Percentiles rank a stretch among this genome's conserved stretches.
Conservation (phyloP, 148 eudicot species). For the Hydrangea macrophylla region DNA sequence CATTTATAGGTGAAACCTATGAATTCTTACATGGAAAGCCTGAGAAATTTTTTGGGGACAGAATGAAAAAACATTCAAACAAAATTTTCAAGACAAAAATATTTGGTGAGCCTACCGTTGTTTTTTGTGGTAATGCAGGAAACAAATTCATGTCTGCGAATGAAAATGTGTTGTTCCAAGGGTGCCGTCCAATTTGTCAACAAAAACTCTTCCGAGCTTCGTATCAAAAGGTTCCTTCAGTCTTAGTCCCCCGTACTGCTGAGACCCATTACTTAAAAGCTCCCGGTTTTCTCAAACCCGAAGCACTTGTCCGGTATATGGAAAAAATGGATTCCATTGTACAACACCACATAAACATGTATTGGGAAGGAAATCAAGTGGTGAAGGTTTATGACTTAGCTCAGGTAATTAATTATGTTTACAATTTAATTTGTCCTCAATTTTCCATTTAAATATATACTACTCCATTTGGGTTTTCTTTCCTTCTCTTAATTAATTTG, state of each 20-base stretch:
- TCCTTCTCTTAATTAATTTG: too few species aligned
- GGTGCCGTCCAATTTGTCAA: slow-evolving; percentile 46
- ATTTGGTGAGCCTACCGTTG: slow-evolving; percentile 30
- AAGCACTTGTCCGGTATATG: not conserved
- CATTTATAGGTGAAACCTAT: slow-evolving; percentile 40
- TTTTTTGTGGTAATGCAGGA: slow-evolving; percentile 31
- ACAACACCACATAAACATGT: not conserved
- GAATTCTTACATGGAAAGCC: slow-evolving; percentile 32
- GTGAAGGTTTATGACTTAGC: not conserved
- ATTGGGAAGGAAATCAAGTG: not conserved
- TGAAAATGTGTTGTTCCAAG: slow-evolving; percentile 37
- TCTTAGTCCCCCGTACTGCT: not conserved
- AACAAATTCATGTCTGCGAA: slow-evolving; percentile 43
- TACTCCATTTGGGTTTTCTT: too few species aligned
- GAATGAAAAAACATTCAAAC: slow-evolving; percentile 22
- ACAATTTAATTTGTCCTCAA: too few species aligned
- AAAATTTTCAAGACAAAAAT: slow-evolving; percentile 36
- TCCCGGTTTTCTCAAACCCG: not conserved
- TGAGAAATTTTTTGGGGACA: slow-evolving; percentile 26
- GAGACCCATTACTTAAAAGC: not conserved
- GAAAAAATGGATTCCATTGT: not conserved
- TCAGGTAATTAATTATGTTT: too few species aligned
- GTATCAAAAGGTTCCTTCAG: slow-evolving; percentile 17
- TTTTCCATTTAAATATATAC: too few species aligned
- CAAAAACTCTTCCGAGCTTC: slow-evolving; percentile 25